Conservation (phyloP, 805 yeast genomes). For the Nakazawaea populi region DNA sequence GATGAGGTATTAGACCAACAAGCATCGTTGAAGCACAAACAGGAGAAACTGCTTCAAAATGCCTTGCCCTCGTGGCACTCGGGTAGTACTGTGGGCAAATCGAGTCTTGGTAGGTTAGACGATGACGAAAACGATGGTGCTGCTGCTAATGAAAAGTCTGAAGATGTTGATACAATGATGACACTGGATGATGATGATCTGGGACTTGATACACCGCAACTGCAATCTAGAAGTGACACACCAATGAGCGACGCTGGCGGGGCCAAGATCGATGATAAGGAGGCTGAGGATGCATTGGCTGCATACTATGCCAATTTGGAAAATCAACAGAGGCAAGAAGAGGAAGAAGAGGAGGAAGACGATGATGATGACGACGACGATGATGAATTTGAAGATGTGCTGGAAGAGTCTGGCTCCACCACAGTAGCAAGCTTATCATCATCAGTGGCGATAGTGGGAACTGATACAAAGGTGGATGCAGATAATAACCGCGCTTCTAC, state of each 20-base stretch:
- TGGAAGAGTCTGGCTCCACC: background rate
- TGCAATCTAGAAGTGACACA: slow-evolving; percentile 16
- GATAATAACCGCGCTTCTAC: slow-evolving; percentile 16
- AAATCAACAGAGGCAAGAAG: slow-evolving; percentile 58
- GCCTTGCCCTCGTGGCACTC: slow-evolving; percentile 97
- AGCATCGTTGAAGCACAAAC: slow-evolving; percentile 60
- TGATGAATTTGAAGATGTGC: slow-evolving; percentile 26
- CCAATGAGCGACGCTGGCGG: slow-evolving; percentile 23
- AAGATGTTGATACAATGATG: background rate
- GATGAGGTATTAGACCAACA: slow-evolving; percentile 65
- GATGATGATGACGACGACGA: slow-evolving; percentile 41
- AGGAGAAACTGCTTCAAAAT: slow-evolving; percentile 75
- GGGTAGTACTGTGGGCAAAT: slow-evolving; percentile 79
- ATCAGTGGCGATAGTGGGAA: slow-evolving; percentile 24
- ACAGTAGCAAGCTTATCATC: background rate
- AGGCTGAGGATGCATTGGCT: slow-evolving; percentile 67
- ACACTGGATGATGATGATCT: background rate
- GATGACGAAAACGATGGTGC: slow-evolving; percentile 36
- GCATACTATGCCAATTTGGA: slow-evolving; percentile 76
- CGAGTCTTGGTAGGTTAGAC: slow-evolving; percentile 49
- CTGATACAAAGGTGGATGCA: slow-evolving; percentile 18
- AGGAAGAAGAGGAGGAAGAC: slow-evolving; percentile 53
- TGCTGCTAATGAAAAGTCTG: slow-evolving; percentile 14
- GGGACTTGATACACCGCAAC: slow-evolving; percentile 9
- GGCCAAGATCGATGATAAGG: slow-evolving; percentile 42